A percentile compares a stretch with the other conserved stretches of the same genome.
Conservation (phyloP, 805 yeast species). For the Monosporozyma unispora region DNA sequence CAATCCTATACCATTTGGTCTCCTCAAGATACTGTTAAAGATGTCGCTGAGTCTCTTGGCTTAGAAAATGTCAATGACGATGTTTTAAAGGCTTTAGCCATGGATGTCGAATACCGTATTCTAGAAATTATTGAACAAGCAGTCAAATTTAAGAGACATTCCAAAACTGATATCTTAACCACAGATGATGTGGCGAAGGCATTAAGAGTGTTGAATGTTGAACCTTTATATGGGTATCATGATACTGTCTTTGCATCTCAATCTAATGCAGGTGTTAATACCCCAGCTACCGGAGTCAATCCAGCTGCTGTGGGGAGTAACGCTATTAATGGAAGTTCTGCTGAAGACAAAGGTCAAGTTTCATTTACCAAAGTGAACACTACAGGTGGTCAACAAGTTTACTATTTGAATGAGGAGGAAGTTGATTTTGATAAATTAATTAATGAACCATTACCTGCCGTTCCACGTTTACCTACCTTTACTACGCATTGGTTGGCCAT, state of each 20-base stretch:
- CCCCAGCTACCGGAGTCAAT: too few species aligned
- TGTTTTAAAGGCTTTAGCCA: conserved; percentile 87
- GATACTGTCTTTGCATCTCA: conserved; percentile 6
- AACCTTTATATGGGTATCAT: conserved; percentile 88
- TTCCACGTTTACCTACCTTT: conserved; percentile 84
- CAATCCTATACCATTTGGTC: conserved; percentile 91
- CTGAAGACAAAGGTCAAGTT: conserved; percentile 45
- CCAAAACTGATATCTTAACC: conserved; percentile 71
- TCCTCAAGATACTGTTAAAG: conserved; percentile 92
- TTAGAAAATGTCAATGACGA: conserved; percentile 73
- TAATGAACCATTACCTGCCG: conserved; percentile 89
- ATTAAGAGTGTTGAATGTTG: conserved; percentile 76
- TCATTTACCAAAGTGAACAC: conserved; percentile 80
- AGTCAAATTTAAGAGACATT: conserved; percentile 88
- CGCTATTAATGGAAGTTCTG: neutral
- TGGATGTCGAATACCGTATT: conserved; percentile 98
- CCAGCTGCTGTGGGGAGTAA: neutral
- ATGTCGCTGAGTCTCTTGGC: conserved; percentile 90
- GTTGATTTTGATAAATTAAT: conserved; percentile 89
- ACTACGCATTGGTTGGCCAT: conserved; percentile 97
- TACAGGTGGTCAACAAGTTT: conserved; percentile 87
- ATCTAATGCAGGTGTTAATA: neutral
- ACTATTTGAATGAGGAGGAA: conserved; percentile 86
- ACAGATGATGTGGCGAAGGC: conserved; percentile 80
- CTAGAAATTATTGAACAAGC: conserved; percentile 95